Evolutionary conservation across 768 basidiomycete species (phyloP).

Genomic region (Rhizopogon sp.): DNA sequence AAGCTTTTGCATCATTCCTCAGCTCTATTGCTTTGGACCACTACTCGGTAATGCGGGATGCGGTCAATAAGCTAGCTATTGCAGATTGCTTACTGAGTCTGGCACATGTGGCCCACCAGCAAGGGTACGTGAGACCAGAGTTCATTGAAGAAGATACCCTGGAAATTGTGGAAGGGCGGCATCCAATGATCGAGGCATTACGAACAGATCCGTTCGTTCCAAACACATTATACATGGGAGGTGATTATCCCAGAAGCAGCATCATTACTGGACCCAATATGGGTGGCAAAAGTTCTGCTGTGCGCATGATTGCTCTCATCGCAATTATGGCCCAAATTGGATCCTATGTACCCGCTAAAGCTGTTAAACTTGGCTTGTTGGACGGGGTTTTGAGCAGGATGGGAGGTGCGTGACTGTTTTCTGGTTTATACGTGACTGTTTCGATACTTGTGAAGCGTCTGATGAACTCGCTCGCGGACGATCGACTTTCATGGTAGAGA

Average conservation of each 20-base stretch:
- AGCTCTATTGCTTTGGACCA: slow-evolving; percentile 60
- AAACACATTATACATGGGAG: slow-evolving; percentile 69
- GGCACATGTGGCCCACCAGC: slow-evolving; percentile 70
- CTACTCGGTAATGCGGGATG: slow-evolving; percentile 69
- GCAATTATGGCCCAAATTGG: slow-evolving; percentile 85
- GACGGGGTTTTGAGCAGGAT: slow-evolving; percentile 87
- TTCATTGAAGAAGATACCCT: slow-evolving; percentile 65
- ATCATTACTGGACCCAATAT: slow-evolving; percentile 85
- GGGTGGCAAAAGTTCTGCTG: slow-evolving; percentile 84
- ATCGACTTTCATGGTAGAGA: slow-evolving; percentile 97
- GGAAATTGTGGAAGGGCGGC: slow-evolving; percentile 78
- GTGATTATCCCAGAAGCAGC: slow-evolving; percentile 45
- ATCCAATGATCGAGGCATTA: slow-evolving; percentile 88
- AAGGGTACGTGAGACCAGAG: slow-evolving; percentile 73
- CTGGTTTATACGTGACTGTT: background rate
- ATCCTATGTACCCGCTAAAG: slow-evolving; percentile 80
- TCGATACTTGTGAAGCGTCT: slow-evolving; percentile 45
- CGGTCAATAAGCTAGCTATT: slow-evolving; percentile 73
- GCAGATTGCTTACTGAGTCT: slow-evolving; percentile 88
- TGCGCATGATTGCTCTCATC: slow-evolving; percentile 74
- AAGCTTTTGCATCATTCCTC: slow-evolving; percentile 66
- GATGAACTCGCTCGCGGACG: slow-evolving; percentile 85
- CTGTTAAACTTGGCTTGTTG: slow-evolving; percentile 70
- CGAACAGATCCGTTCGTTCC: slow-evolving; percentile 81
- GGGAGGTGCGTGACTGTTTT: slow-evolving; percentile 56